These are phyloP conservation scores for Lachnellula willkommii DNA, from an alignment of 2,329 filamentous ascomycete genomes.

Conservation along the genomic window DNA sequence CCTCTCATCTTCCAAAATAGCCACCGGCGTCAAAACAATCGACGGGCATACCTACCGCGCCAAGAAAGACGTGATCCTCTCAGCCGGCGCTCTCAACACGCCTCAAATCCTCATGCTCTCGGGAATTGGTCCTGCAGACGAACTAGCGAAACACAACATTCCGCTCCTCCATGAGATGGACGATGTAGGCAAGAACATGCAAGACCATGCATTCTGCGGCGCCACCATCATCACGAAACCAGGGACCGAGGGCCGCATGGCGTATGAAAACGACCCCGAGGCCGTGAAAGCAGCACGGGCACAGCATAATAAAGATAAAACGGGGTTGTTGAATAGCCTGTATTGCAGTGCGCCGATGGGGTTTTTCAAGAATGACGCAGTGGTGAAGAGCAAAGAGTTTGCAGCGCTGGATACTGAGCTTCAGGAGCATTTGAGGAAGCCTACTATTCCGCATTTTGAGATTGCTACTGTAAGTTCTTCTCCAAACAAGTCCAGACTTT, in stretches of 20 bases:
- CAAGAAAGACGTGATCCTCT: conserved; percentile 41
- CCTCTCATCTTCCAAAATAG: conserved; percentile 41
- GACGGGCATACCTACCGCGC: conserved; percentile 33
- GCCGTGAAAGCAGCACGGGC: conserved; percentile 41
- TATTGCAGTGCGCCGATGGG: conserved; percentile 38
- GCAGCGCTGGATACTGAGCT: conserved; percentile 40
- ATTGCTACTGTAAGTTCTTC: conserved; percentile 43
- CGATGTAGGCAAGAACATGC: conserved; percentile 59
- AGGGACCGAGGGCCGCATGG: conserved; percentile 38
- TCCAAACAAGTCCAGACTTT: conserved; percentile 27
- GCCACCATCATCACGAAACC: conserved; percentile 38
- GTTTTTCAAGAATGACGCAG: conserved; percentile 39
- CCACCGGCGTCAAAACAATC: conserved; percentile 40
- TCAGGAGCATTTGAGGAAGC: conserved; percentile 40
- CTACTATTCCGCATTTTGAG: conserved; percentile 54
- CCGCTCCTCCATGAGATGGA: conserved; percentile 51
- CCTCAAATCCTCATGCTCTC: conserved; percentile 44
- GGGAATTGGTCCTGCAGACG: conserved; percentile 38
- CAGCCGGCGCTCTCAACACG: conserved; percentile 42
- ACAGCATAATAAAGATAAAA: conserved; percentile 42
- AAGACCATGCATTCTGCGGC: conserved; percentile 34
- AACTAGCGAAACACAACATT: conserved; percentile 42
- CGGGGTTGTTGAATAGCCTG: conserved; percentile 37
- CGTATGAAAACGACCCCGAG: conserved; percentile 41
- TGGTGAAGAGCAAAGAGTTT: conserved; percentile 44